phyloP scores from a whole-genome alignment of 495 filamentous ascomycete species.

The Annulohypoxylon nitens region DNA sequence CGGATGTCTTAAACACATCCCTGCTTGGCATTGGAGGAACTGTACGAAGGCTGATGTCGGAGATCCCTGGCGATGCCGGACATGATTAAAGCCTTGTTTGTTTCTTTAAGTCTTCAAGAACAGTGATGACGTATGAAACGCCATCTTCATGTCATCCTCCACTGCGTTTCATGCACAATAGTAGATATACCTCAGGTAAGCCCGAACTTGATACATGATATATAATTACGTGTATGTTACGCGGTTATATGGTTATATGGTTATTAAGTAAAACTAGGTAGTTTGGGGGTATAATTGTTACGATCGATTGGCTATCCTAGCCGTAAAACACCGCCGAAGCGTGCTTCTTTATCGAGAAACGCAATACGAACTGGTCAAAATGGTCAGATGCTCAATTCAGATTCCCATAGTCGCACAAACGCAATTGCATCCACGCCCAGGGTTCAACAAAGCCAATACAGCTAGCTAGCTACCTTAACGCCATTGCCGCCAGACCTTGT shows the following conservation, averaged over 20 bases:
- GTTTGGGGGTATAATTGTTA: constrained; percentile 4
- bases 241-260: neutral
- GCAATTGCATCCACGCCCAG: constrained; percentile 22
- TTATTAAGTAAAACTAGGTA: neutral
- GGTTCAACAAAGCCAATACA: constrained; percentile 9
- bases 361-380: neutral
- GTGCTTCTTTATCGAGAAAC: constrained; percentile 6
- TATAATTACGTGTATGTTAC: neutral
- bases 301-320: constrained; percentile 6
- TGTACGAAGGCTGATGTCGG: constrained; percentile 22
- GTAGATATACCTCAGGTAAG: neutral
- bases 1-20: constrained; percentile 25
- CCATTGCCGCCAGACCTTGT: constrained; percentile 35
- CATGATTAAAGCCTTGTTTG: constrained; percentile 14
- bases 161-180: neutral
- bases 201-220: neutral
- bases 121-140: constrained; percentile 7
- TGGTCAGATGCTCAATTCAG: constrained; percentile 2
- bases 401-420: constrained; percentile 9
- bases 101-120: constrained; percentile 3
- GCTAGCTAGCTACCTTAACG: constrained; percentile 36
- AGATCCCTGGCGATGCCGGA: constrained; percentile 9
- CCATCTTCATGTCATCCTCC: constrained; percentile 2
- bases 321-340: constrained; percentile 9
- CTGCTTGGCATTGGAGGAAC: constrained; percentile 16